phyloP scores from a whole-genome alignment of 768 basidiomycete species.

The Tricholomella constricta region DNA sequence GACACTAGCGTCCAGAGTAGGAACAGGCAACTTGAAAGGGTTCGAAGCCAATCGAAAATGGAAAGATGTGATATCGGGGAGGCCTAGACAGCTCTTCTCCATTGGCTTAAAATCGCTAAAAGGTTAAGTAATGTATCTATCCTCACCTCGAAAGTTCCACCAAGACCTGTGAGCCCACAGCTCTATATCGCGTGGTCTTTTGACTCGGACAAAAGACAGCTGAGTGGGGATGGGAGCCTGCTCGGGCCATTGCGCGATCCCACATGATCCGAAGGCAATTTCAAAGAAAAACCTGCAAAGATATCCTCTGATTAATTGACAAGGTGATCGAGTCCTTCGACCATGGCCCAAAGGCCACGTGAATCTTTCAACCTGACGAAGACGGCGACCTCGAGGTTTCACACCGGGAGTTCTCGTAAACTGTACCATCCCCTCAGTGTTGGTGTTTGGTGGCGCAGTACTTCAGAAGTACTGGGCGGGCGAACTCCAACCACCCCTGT shows the following conservation, averaged over 20 bases:
- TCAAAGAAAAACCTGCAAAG: background rate
- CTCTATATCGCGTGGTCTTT: too few relatives aligned
- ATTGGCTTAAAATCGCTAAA: constrained; percentile 6
- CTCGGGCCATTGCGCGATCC: too few relatives aligned
- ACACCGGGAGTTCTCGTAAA: too few relatives aligned
- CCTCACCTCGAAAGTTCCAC: too few relatives aligned
- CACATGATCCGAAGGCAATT: constrained; percentile 1
- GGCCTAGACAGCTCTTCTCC: background rate
- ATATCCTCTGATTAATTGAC: background rate
- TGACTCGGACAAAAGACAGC: too few relatives aligned
- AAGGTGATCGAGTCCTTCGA: background rate
- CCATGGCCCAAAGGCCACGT: background rate
- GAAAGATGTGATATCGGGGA: constrained; percentile 3
- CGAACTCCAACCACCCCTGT: background rate
- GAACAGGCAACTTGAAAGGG: constrained; percentile 13
- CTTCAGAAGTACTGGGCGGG: too few relatives aligned
- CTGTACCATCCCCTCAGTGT: too few relatives aligned
- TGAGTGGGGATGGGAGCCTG: too few relatives aligned
- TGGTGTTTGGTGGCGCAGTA: too few relatives aligned
- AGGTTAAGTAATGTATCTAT: background rate
- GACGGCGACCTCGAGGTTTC: background rate
- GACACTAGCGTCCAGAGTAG: too few relatives aligned
- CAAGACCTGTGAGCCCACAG: background rate
- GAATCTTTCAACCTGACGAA: background rate
- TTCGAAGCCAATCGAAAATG: background rate